Evolutionary conservation across 148 eudicot genomes (phyloP), one percentile per base, ranked within the genome.

Genomic region (Nyssa sinensis): DNA sequence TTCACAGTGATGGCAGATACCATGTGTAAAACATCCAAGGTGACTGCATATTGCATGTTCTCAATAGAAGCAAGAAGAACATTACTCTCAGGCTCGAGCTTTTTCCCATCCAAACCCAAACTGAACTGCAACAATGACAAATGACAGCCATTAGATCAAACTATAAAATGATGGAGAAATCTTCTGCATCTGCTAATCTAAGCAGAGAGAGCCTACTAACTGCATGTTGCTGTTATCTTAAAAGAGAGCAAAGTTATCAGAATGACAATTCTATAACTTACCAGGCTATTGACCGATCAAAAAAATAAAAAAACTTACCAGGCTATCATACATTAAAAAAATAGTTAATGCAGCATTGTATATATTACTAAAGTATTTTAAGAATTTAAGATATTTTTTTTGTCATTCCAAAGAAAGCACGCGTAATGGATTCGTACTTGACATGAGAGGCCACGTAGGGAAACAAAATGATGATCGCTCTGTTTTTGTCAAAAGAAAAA

Each of bases 11-110:
- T 27, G 59, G 67, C 28, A 55, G 21, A 75, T 88, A 91, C 96
- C 93, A 81, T 87, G 44, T 89, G 90, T 34, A 91, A 68, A 64
- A 84, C 91, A 69, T 90, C 92, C 83, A 90, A 81, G 30, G 90
- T 90, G 75, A 90, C 94, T 24, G 87, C 88, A 85, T 88, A 90
- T 78, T 86, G 90, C 94, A 88, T 90, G 79, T 90, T 90, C 75
- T 90, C 94, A 80, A 90, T 81, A 11, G 94, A 90, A 66, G 94
- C 94, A 67, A 90, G 84, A 64, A 90, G 87, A 69, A 90, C 94
- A 69, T 90, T 90, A 74, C 94, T 90, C 84, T 88, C 94, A 53
- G 91, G 83, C 41, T 90, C 94, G 62, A 86, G 60, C 53, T 88
- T 88, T 77, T 81, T 90, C 65, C 92, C 94, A 78, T 88, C 94